Percentiles rank a stretch among this genome's conserved stretches.
phyloP scores from a whole-genome alignment of 352 stramenopile genomes.

The Pythium monospermum region DNA sequence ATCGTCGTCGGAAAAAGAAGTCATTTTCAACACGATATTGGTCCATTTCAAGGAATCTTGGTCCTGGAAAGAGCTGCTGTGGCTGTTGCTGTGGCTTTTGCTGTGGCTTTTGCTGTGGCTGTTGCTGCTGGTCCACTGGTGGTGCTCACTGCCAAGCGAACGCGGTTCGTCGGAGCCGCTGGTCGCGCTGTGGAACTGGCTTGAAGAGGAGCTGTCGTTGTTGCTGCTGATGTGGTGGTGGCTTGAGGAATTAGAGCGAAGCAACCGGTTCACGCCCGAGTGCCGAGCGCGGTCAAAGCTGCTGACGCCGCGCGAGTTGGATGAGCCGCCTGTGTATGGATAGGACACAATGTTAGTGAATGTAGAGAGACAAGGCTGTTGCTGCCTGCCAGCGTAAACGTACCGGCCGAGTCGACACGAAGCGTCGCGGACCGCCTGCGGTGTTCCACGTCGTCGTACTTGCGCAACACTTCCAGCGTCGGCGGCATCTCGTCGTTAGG shows the following conservation, averaged over 20 bases:
- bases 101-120: slow-evolving; percentile 26
- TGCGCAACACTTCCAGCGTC: slow-evolving; percentile 35
- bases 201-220: too few species aligned
- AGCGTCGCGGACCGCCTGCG: slow-evolving; percentile 51
- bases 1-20: slow-evolving; percentile 69
- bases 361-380: not conserved
- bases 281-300: slow-evolving; percentile 52
- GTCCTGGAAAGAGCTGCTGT: not conserved
- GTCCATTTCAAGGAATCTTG: slow-evolving; percentile 39
- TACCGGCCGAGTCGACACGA: slow-evolving; percentile 52
- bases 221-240: slow-evolving; percentile 29
- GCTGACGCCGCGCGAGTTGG: slow-evolving; percentile 37
- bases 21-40: slow-evolving; percentile 83
- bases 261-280: slow-evolving; percentile 56
- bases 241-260: slow-evolving; percentile 42
- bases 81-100: not conserved
- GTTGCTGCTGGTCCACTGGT: too few species aligned
- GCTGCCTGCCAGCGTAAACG: slow-evolving; percentile 10
- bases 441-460: slow-evolving; percentile 62
- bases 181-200: slow-evolving; percentile 10
- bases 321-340: slow-evolving; percentile 28
- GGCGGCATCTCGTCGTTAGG: not conserved
- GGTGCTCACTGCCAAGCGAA: too few species aligned
- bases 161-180: slow-evolving; percentile 2
- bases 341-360: not conserved